A percentile compares a stretch with the other conserved stretches of the same genome.
These are phyloP conservation scores for Myriosclerotinia duriaeana DNA, from an alignment of 2,329 filamentous ascomycete genomes.

Conservation along the genomic window DNA sequence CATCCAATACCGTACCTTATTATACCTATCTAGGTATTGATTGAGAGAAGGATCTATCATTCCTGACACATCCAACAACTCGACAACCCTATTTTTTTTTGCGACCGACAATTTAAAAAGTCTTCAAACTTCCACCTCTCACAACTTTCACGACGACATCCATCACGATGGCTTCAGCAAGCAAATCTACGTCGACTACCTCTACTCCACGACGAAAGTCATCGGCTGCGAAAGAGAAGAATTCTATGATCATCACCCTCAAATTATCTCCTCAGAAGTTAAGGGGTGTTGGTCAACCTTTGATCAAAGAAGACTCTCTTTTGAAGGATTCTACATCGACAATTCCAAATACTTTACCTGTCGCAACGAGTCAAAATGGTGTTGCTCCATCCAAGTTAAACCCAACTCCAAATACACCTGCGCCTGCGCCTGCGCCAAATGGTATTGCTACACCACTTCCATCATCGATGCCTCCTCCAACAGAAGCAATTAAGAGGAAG, in stretches of 20 bases:
- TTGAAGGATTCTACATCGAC: slow-evolving; percentile 46
- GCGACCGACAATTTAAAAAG: slow-evolving; percentile 19
- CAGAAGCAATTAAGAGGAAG: slow-evolving; percentile 70
- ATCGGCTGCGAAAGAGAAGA: slow-evolving; percentile 32
- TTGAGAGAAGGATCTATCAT: not conserved
- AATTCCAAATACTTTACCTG: slow-evolving; percentile 41
- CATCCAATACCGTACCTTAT: not conserved
- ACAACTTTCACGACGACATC: not conserved
- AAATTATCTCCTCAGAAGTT: slow-evolving; percentile 53
- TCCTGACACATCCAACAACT: slow-evolving; percentile 17
- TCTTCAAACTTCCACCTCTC: not conserved
- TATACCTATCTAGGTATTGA: not conserved
- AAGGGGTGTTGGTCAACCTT: slow-evolving; percentile 45
- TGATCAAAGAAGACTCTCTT: slow-evolving; percentile 46
- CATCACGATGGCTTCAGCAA: slow-evolving; percentile 35
- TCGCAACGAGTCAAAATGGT: slow-evolving; percentile 46
- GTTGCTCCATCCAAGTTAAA: slow-evolving; percentile 61
- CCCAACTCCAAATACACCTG: slow-evolving; percentile 48
- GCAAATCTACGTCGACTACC: slow-evolving; percentile 28
- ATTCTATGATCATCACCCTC: slow-evolving; percentile 50
- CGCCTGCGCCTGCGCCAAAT: slow-evolving; percentile 47
- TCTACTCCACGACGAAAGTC: slow-evolving; percentile 35
- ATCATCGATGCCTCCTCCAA: slow-evolving; percentile 58
- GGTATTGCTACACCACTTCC: slow-evolving; percentile 53
- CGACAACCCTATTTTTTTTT: not conserved